A percentile compares a stretch with the other conserved stretches of the same genome.
Evolutionary conservation across 2,329 filamentous ascomycete genomes (phyloP).

Genomic region (Verticillium nonalfalfae): DNA sequence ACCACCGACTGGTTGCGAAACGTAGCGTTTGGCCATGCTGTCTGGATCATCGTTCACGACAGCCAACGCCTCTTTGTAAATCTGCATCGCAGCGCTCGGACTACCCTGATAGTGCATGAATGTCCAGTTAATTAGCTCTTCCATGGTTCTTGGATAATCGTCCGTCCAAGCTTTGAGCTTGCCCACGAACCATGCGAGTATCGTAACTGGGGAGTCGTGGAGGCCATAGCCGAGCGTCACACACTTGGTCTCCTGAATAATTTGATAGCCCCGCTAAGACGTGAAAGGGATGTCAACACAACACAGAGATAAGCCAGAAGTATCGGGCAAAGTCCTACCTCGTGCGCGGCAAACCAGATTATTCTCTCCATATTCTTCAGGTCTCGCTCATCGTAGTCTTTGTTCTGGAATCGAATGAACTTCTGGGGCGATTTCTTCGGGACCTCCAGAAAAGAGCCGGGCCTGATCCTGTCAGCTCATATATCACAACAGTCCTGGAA

Average conservation of each 20-base stretch:
- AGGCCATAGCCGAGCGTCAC: conserved; percentile 10
- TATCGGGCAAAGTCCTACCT: not conserved
- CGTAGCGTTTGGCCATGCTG: not conserved
- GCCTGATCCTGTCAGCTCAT: conserved; percentile 8
- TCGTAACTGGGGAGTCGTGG: conserved; percentile 23
- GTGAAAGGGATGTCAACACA: not conserved
- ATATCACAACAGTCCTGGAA: no score
- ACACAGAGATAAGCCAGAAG: no score
- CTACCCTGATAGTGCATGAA: conserved; percentile 1
- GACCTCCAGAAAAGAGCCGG: conserved; percentile 32
- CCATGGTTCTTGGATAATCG: conserved; percentile 4
- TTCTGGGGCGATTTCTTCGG: not conserved
- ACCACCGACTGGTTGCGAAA: not conserved
- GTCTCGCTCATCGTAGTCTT: not conserved
- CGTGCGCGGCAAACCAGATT: not conserved
- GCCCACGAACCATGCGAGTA: conserved; percentile 4
- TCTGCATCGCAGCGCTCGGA: not conserved
- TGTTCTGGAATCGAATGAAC: not conserved
- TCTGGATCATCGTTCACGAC: not conserved
- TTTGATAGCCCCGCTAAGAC: not conserved
- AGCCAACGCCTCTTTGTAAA: not conserved
- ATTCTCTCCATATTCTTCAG: not conserved
- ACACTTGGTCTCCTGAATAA: not conserved
- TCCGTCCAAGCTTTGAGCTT: conserved; percentile 17
- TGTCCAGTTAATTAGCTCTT: not conserved